Conservation (phyloP, 2,329 filamentous ascomycete species). For the Dothistroma pini region DNA sequence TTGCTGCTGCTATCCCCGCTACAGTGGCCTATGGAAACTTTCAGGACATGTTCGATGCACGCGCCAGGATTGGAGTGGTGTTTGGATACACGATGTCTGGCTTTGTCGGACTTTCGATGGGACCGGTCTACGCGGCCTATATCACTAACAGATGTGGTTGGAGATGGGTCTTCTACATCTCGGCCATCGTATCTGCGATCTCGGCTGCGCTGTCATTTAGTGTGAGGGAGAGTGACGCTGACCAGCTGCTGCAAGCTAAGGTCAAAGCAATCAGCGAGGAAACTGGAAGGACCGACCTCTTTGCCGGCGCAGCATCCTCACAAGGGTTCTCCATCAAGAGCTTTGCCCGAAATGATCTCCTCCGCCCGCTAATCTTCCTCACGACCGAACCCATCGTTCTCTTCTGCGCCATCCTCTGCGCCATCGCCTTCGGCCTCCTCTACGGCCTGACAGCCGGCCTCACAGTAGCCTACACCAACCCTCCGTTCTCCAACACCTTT, state of each 20-base stretch:
- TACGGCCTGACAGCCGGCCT: slow-evolving; percentile 23
- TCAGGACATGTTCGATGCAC: slow-evolving; percentile 48
- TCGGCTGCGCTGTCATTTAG: slow-evolving; percentile 36
- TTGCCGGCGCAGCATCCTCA: slow-evolving; percentile 1
- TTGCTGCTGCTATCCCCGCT: slow-evolving; percentile 46
- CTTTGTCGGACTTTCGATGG: slow-evolving; percentile 42
- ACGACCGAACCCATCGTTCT: slow-evolving; percentile 48
- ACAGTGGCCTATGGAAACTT: slow-evolving; percentile 48
- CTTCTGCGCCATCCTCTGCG: slow-evolving; percentile 34
- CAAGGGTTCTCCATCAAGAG: slow-evolving; percentile 22
- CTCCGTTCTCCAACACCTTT: slow-evolving; percentile 33
- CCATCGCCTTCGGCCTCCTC: slow-evolving; percentile 22
- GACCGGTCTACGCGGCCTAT: slow-evolving; percentile 45
- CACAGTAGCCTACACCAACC: slow-evolving; percentile 23
- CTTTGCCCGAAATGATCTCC: slow-evolving; percentile 39
- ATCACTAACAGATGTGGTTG: slow-evolving; percentile 41
- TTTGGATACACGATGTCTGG: slow-evolving; percentile 47
- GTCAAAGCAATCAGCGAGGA: slow-evolving; percentile 31
- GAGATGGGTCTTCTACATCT: slow-evolving; percentile 42
- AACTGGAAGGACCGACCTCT: slow-evolving; percentile 24
- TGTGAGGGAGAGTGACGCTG: slow-evolving; percentile 44
- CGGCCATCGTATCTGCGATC: slow-evolving; percentile 39
- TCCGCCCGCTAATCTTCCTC: slow-evolving; percentile 43
- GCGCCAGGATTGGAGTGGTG: slow-evolving; percentile 30
- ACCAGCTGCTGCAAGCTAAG: slow-evolving; percentile 39